phyloP scores from a whole-genome alignment of 148 eudicot species.

The Silene uniflora region DNA sequence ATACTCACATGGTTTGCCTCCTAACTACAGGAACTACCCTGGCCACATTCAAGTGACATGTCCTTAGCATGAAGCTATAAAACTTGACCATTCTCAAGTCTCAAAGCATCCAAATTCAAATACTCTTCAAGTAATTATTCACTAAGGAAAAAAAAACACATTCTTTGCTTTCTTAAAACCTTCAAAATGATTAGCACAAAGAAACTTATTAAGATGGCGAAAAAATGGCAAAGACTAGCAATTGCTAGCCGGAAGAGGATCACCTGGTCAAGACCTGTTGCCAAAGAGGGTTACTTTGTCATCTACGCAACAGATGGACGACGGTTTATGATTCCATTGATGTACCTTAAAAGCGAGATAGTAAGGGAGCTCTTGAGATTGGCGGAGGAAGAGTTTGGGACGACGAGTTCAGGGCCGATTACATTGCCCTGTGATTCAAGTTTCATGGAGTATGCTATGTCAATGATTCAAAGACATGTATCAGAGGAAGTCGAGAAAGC shows the following conservation, averaged over 20 bases:
- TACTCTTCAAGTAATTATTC: background rate
- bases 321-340: constrained; percentile 26
- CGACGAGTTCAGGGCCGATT: constrained; percentile 36
- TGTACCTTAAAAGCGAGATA: constrained; percentile 15
- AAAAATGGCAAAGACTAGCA: constrained; percentile 25
- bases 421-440: constrained; percentile 40
- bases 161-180: background rate
- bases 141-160: background rate
- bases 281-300: no score
- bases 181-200: no score
- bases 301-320: constrained; percentile 9
- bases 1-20: background rate
- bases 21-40: no score
- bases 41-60: background rate
- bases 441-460: constrained; percentile 32
- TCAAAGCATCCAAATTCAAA: background rate
- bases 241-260: constrained; percentile 15
- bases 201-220: constrained; percentile 21
- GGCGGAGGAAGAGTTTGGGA: constrained; percentile 45
- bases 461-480: constrained; percentile 31
- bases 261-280: background rate
- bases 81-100: constrained; percentile 14
- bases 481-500: constrained; percentile 12
- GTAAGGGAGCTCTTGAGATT: constrained; percentile 38
- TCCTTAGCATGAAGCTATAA: constrained; percentile 10